Conservation (phyloP, 164 flowering plant genomes). For the Protea cynaroides region DNA sequence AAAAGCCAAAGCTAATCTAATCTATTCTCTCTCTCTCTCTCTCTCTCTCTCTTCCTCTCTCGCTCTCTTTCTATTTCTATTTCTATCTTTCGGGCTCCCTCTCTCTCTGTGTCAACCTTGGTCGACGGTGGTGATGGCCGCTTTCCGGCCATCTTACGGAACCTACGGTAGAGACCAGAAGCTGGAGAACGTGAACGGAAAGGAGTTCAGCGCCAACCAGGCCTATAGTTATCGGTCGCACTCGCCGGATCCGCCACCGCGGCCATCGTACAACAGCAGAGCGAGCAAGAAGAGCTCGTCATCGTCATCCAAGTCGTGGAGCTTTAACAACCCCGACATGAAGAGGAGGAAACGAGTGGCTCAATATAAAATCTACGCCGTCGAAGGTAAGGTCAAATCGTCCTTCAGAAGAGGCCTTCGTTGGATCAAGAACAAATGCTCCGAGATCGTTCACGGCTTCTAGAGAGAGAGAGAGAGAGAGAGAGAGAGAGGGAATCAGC, state of each 20-base stretch:
- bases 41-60: not conserved
- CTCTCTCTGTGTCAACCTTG: not conserved
- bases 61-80: too few relatives aligned
- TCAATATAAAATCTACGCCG: constrained; percentile 54
- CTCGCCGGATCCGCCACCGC: constrained; percentile 14
- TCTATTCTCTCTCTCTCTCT: too few relatives aligned
- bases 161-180: constrained; percentile 24
- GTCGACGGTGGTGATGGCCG: constrained; percentile 30
- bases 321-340: constrained; percentile 61
- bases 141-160: constrained; percentile 27
- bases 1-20: too few relatives aligned
- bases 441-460: constrained; percentile 60
- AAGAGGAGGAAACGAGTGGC: constrained; percentile 66
- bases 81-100: not conserved
- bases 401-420: constrained; percentile 57
- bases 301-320: constrained; percentile 35
- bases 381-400: constrained; percentile 70
- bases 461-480: not conserved
- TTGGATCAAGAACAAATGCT: constrained; percentile 81
- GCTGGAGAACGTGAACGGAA: constrained; percentile 50
- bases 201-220: constrained; percentile 23
- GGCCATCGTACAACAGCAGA: constrained; percentile 12
- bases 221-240: constrained; percentile 12
- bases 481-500: too few relatives aligned
- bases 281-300: constrained; percentile 13